These are phyloP conservation scores for Fomitopsis serialis DNA, from an alignment of 768 basidiomycete genomes.

Conservation along the genomic window DNA sequence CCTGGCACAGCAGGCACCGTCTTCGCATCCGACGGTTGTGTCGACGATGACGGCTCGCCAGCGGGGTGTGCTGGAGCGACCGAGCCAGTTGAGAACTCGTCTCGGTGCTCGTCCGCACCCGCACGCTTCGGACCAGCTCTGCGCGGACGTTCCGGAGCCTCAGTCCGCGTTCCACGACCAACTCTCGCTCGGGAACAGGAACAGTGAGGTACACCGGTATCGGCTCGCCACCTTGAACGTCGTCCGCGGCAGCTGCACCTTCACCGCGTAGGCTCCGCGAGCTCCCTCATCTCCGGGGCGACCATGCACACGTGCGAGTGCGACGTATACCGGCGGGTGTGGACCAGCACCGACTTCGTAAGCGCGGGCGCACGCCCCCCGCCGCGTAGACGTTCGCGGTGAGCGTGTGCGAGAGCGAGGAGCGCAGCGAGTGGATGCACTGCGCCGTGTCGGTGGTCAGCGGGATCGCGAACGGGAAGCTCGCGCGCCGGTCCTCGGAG, in stretches of 20 bases:
- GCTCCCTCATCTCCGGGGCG: constrained; percentile 51
- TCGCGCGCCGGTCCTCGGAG: constrained; percentile 41
- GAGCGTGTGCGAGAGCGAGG: constrained; percentile 65
- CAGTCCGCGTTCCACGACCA: constrained; percentile 65
- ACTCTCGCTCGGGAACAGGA: constrained; percentile 64
- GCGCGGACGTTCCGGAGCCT: constrained; percentile 75
- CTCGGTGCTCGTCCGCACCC: constrained; percentile 34
- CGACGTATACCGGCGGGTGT: constrained; percentile 70
- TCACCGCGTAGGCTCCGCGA: constrained; percentile 63
- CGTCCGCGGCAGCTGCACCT: constrained; percentile 67
- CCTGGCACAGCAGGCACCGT: constrained; percentile 19
- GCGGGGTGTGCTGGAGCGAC: not conserved
- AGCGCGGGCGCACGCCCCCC: constrained; percentile 33
- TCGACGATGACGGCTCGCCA: constrained; percentile 18
- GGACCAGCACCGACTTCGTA: constrained; percentile 56
- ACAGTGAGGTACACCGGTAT: constrained; percentile 79
- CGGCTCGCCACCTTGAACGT: constrained; percentile 68
- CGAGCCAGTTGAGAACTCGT: not conserved
- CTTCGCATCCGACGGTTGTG: constrained; percentile 7
- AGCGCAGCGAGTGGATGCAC: constrained; percentile 71
- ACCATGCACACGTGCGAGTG: constrained; percentile 51
- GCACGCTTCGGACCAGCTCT: constrained; percentile 68
- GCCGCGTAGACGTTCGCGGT: constrained; percentile 54
- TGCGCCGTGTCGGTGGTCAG: constrained; percentile 78
- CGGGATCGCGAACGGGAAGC: constrained; percentile 78